Conservation (phyloP, 2,329 filamentous ascomycete species). For the Colletotrichum brevisporum region DNA sequence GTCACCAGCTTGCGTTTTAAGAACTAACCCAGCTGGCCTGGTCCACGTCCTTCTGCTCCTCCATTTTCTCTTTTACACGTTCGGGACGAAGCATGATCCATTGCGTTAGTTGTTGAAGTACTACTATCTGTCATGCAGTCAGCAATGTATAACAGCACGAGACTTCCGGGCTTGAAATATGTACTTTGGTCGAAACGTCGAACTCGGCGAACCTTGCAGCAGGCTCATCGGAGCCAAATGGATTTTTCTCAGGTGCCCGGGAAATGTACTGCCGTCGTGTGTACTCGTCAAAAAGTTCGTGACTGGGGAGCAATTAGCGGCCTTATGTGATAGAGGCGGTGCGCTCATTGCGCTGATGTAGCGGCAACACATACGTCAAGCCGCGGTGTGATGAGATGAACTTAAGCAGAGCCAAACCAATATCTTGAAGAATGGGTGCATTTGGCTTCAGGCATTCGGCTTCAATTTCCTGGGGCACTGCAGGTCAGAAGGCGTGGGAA, state of each 20-base stretch:
- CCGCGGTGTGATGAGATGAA: slow-evolving; percentile 94
- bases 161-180: slow-evolving; percentile 14
- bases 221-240: slow-evolving; percentile 84
- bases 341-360: no score
- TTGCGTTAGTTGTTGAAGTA: slow-evolving; percentile 89
- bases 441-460: slow-evolving; percentile 86
- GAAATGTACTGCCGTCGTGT: slow-evolving; percentile 87
- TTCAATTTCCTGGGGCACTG: slow-evolving; percentile 80
- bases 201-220: slow-evolving; percentile 84
- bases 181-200: slow-evolving; percentile 83
- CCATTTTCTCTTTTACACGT: slow-evolving; percentile 87
- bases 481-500: slow-evolving; percentile 7
- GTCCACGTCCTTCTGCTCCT: slow-evolving; percentile 83
- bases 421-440: slow-evolving; percentile 81
- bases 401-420: slow-evolving; percentile 90
- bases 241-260: slow-evolving; percentile 85
- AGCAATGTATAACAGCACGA: neutral
- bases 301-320: slow-evolving; percentile 54
- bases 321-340: slow-evolving; percentile 6
- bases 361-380: slow-evolving; percentile 77
- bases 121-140: slow-evolving; percentile 66
- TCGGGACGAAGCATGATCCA: slow-evolving; percentile 93
- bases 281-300: slow-evolving; percentile 93
- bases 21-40: slow-evolving; percentile 84
- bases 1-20: no score